phyloP scores from a whole-genome alignment of 169 alveolate genomes.

The Plasmodium sp. region DNA sequence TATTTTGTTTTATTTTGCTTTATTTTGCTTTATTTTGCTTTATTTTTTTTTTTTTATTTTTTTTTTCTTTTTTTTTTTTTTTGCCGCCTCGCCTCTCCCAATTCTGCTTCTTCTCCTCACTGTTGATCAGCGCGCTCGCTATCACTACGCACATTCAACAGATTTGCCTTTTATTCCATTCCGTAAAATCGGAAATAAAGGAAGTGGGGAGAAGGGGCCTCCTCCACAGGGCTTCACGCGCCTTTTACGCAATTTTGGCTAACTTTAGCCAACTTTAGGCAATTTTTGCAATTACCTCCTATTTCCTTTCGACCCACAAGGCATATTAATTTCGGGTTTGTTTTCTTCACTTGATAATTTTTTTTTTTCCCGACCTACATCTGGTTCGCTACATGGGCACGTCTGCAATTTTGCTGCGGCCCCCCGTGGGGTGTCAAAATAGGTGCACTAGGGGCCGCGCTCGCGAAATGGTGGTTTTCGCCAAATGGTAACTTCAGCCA shows the following conservation, averaged over 20 bases:
- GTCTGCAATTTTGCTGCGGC: background rate
- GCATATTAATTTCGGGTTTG: background rate
- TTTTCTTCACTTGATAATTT: background rate
- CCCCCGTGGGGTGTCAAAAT: background rate
- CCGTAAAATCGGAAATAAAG: background rate
- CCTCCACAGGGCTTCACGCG: background rate
- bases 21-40: no score
- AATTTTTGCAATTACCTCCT: background rate
- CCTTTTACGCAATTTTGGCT: background rate
- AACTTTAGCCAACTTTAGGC: background rate
- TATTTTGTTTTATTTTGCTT: no score
- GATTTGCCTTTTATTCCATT: background rate
- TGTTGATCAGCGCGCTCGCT: background rate
- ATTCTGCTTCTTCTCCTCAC: background rate
- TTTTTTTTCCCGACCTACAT: background rate
- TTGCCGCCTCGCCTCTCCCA: background rate
- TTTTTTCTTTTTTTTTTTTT: background rate
- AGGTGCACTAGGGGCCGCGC: background rate
- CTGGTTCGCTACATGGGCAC: background rate
- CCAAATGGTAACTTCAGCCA: background rate
- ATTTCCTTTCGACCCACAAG: background rate
- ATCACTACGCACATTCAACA: background rate
- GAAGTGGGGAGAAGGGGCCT: background rate
- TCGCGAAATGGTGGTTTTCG: background rate
- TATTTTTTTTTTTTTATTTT: background rate